Evolutionary conservation across 768 basidiomycete genomes (phyloP).

Genomic region (Phanerodontia chrysosporium): DNA sequence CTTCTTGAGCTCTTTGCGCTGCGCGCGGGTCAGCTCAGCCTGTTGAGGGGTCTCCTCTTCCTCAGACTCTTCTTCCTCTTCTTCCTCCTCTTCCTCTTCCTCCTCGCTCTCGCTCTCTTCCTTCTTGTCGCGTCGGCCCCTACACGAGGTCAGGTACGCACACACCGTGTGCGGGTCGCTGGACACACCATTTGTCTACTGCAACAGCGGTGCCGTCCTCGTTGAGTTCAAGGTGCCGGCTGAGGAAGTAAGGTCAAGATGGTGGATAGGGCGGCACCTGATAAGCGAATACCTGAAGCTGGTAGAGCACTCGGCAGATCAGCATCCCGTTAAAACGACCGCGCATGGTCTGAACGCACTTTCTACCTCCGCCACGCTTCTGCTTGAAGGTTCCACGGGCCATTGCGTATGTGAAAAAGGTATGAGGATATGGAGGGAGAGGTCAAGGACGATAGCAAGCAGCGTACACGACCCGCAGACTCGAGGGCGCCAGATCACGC

Average conservation of each 20-base stretch:
- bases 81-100: slow-evolving; percentile 32
- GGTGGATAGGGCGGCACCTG: slow-evolving; percentile 8
- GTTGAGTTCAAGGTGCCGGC: slow-evolving; percentile 59
- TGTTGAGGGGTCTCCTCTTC: slow-evolving; percentile 35
- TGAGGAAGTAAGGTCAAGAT: slow-evolving; percentile 22
- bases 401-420: slow-evolving; percentile 13
- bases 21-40: slow-evolving; percentile 63
- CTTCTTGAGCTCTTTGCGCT: slow-evolving; percentile 82
- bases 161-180: background rate
- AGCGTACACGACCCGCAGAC: background rate
- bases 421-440: background rate
- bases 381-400: slow-evolving; percentile 75
- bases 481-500: background rate
- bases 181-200: slow-evolving; percentile 41
- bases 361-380: slow-evolving; percentile 84
- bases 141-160: slow-evolving; percentile 2
- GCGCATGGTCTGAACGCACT: slow-evolving; percentile 18
- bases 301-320: background rate
- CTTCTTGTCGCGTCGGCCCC: slow-evolving; percentile 19
- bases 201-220: slow-evolving; percentile 51
- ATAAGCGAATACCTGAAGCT: slow-evolving; percentile 55
- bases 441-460: background rate
- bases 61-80: slow-evolving; percentile 40
- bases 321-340: background rate
- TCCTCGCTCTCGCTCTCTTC: slow-evolving; percentile 32